phyloP scores from a whole-genome alignment of 164 flowering plant species.

The Dillenia turbinata region DNA sequence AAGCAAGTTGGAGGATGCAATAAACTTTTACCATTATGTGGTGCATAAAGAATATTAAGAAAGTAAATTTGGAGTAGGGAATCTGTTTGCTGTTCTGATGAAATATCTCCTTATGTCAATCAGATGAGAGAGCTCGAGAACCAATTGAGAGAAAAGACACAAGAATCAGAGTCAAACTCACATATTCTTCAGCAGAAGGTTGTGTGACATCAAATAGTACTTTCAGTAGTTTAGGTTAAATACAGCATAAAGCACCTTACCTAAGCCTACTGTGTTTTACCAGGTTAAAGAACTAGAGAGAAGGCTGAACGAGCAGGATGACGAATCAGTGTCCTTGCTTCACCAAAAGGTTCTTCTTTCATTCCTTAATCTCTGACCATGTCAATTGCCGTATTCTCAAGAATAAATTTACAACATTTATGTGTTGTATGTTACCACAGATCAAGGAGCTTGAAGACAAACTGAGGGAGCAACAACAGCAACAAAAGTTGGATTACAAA shows the following conservation, averaged over 20 bases:
- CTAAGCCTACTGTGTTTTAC: neutral
- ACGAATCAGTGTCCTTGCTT: constrained; percentile 29
- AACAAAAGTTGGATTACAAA: constrained; percentile 19
- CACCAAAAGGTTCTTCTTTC: constrained; percentile 32
- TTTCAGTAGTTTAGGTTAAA: no score
- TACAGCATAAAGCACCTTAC: neutral
- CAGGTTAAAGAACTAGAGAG: constrained; percentile 48
- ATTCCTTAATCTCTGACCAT: neutral
- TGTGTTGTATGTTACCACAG: constrained; percentile 23
- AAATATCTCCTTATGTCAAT: neutral
- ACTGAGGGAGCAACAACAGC: constrained; percentile 40
- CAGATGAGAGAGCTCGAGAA: constrained; percentile 58
- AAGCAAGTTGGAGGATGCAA: no score
- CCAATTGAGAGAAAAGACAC: constrained; percentile 43
- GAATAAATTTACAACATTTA: neutral
- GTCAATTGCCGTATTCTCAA: neutral
- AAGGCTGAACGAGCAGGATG: constrained; percentile 39
- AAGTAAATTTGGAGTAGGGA: no score
- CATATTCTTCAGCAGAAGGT: constrained; percentile 64
- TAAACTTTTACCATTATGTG: no score
- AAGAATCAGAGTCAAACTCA: constrained; percentile 36
- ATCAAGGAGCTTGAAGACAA: constrained; percentile 69
- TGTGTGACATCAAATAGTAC: neutral
- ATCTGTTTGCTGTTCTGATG: no score
- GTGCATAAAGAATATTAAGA: no score